phyloP scores from a whole-genome alignment of 495 filamentous ascomycete species.

The Apodospora peruviana region DNA sequence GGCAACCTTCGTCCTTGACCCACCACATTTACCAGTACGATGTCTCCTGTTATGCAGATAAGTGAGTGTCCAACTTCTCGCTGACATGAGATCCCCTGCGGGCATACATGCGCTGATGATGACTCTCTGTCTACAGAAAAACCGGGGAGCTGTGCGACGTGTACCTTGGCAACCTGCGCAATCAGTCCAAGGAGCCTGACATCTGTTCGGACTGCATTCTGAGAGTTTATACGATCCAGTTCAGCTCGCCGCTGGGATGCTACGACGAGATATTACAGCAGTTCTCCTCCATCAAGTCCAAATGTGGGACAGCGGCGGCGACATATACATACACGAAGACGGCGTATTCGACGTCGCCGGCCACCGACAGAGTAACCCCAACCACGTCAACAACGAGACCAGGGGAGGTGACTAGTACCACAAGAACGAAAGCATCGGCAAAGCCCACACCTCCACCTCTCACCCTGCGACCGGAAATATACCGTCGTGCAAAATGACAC shows the following conservation, averaged over 20 bases:
- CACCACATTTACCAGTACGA: constrained; percentile 8
- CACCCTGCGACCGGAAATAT: background rate
- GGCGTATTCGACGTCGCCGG: constrained; percentile 1
- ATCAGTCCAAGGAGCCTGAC: constrained; percentile 8
- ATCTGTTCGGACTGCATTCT: constrained; percentile 8
- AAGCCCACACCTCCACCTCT: background rate
- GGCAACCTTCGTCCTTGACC: constrained; percentile 8
- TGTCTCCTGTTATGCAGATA: constrained; percentile 4
- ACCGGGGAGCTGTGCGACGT: constrained; percentile 7
- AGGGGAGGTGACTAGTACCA: background rate
- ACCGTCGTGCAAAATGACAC: background rate
- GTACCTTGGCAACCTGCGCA: constrained; percentile 3
- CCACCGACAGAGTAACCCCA: background rate
- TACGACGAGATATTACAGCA: background rate
- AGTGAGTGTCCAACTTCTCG: too few relatives aligned
- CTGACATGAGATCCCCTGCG: too few relatives aligned
- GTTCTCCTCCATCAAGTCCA: constrained; percentile 5
- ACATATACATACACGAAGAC: constrained; percentile 6
- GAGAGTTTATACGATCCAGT: background rate
- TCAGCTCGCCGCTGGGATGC: constrained; percentile 2
- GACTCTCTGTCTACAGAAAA: too few relatives aligned
- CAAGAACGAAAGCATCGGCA: background rate
- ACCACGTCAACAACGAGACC: constrained; percentile 3
- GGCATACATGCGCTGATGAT: too few relatives aligned
- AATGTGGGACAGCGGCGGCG: constrained; percentile 1